Base-by-base conservation (phyloP, 2,329 filamentous ascomycete genomes). In the Pyrenophora seminiperda region DNA sequence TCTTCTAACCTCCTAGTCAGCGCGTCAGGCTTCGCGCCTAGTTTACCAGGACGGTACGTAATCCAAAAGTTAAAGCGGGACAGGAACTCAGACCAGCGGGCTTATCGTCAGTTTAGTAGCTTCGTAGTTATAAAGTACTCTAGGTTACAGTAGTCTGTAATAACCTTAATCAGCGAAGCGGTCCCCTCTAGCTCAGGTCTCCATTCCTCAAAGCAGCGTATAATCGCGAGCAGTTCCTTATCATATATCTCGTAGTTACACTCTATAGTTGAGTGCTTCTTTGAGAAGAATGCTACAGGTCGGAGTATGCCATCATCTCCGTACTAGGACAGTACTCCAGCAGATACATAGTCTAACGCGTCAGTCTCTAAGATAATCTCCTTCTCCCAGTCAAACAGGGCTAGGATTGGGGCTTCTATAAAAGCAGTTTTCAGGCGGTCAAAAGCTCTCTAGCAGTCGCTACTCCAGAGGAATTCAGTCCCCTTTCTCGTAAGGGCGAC, bases 221-320 rank as follows among this genome's bases (percentile, higher is more conserved):
- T 46, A 32, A 75, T 70, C 1, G 68, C 67, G 7, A 74, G 38
- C 1, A 76, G 56, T 59, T 73, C 70, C 43, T 73, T 72, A 39
- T 75, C 52, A 41, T 73, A 60, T 7, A 72, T 72, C 10, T 67
- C 36, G 50, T 73, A 74, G 51, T 73, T 74, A 6, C 40, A 53
- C 47, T 73, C 44, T 1, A 52, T 54, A 13, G 41, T 38, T 14
- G 13, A 47, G 7, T 63, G 42, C 32, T 68, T 71, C 41, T 51
- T 54, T 13, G 47, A 68, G 22, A 50, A 61, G 49, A 54, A 70
- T 2, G 57, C 61, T 0, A 68, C 52, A 18, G 47, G 65, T 7
- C 52, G 30, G 14, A 50, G 24, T 11, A 45, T 29, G 0, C 42
- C 39, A n/a, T 49, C 31, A 10, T 58, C 31, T 9, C 37, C 14